These are phyloP conservation scores for Coemansia sp. DNA, from an alignment of 192 early-diverging fungal species.

Conservation along the genomic window DNA sequence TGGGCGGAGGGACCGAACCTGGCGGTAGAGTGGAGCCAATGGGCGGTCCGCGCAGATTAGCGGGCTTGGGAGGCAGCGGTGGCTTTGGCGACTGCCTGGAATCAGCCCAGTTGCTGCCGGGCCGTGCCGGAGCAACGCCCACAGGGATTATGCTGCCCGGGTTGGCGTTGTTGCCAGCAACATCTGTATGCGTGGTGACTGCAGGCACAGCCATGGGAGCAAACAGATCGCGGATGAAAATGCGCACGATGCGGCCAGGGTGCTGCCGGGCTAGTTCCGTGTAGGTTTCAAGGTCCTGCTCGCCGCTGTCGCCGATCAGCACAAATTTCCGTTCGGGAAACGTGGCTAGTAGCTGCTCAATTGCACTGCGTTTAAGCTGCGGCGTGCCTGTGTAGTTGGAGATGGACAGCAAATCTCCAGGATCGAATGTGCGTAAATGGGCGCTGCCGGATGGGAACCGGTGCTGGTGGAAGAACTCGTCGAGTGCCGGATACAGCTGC, in stretches of 20 bases:
- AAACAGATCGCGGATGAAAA: constrained; percentile 78
- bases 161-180: constrained; percentile 17
- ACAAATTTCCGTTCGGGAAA: constrained; percentile 84
- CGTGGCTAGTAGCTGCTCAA: constrained; percentile 54
- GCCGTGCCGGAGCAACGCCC: too few species aligned
- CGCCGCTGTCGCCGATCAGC: constrained; percentile 87
- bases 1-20: constrained; percentile 16
- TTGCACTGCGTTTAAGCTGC: constrained; percentile 57
- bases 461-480: constrained; percentile 62
- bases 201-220: constrained; percentile 38
- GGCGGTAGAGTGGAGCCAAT: not conserved
- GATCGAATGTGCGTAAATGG: constrained; percentile 65
- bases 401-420: constrained; percentile 59
- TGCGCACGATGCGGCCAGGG: constrained; percentile 72
- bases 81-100: constrained; percentile 2
- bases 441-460: constrained; percentile 80
- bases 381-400: constrained; percentile 54
- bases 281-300: constrained; percentile 84
- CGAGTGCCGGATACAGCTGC: constrained; percentile 71
- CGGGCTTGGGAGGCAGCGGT: constrained; percentile 42
- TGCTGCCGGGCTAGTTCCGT: constrained; percentile 60
- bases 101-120: too few species aligned
- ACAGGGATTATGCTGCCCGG: constrained; percentile 8
- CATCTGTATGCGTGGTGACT: constrained; percentile 34
- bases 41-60: constrained; percentile 7